Conservation (phyloP, 805 yeast genomes). For the Saturnispora besseyi region DNA sequence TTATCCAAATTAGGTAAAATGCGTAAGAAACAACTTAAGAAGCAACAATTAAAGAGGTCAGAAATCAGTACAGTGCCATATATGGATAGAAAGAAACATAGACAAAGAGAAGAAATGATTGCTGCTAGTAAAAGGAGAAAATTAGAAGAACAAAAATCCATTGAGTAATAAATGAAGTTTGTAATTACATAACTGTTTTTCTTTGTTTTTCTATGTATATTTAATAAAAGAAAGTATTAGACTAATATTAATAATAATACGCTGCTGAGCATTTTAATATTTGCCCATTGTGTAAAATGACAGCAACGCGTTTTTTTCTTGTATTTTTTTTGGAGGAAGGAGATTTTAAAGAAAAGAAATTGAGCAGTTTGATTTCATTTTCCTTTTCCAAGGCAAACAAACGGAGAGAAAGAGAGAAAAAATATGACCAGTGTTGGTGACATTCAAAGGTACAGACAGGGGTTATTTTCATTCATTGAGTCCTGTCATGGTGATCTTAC, state of each 20-base stretch:
- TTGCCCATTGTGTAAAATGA: neutral
- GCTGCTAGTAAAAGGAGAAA: slow-evolving; percentile 63
- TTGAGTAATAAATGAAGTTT: neutral
- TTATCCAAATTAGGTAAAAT: slow-evolving; percentile 54
- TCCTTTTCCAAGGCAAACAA: neutral
- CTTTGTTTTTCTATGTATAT: neutral
- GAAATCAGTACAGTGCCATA: slow-evolving; percentile 81
- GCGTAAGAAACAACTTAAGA: slow-evolving; percentile 53
- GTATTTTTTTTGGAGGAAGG: too few species aligned
- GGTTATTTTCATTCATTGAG: slow-evolving; percentile 41
- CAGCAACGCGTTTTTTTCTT: slow-evolving; percentile 1
- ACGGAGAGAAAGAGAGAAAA: neutral
- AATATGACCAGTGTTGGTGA: slow-evolving; percentile 9
- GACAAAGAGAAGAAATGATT: slow-evolving; percentile 60
- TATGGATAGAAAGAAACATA: slow-evolving; percentile 54
- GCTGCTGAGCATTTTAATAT: neutral
- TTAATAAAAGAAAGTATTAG: neutral
- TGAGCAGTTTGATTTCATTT: neutral
- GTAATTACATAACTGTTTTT: neutral
- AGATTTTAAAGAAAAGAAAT: neutral
- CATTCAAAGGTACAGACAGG: slow-evolving; percentile 18
- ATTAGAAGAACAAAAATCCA: neutral
- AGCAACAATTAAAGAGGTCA: slow-evolving; percentile 51
- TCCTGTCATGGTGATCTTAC: slow-evolving; percentile 38
- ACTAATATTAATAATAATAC: too few species aligned